These are phyloP conservation scores for Phytophthora lateralis DNA, from an alignment of 352 stramenopile genomes.

Conservation along the genomic window DNA sequence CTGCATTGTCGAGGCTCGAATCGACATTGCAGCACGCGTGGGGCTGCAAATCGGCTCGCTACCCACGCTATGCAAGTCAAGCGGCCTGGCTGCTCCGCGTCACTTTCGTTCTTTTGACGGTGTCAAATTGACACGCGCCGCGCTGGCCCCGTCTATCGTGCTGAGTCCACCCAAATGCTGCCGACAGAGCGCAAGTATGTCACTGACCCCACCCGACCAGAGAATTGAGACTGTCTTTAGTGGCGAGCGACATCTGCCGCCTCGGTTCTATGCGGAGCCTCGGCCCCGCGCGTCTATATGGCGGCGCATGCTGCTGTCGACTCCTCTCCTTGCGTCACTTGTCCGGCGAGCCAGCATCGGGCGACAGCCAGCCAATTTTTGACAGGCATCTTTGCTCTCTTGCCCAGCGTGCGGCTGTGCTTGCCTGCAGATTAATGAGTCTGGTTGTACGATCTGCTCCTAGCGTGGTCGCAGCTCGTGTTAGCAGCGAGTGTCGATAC, in stretches of 20 bases:
- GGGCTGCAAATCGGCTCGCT: background rate
- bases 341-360: conserved; percentile 7
- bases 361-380: conserved; percentile 15
- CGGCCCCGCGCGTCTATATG: conserved; percentile 17
- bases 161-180: background rate
- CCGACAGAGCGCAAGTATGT: conserved; percentile 10
- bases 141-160: conserved; percentile 6
- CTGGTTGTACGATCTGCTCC: conserved; percentile 15
- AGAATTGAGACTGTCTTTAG: conserved; percentile 6
- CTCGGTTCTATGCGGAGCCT: conserved; percentile 16
- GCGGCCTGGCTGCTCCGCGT: conserved; percentile 6
- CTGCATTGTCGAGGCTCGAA: too few relatives aligned
- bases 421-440: conserved; percentile 12
- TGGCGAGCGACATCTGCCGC: conserved; percentile 15
- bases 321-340: background rate
- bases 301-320: conserved; percentile 1
- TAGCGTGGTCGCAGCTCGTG: background rate
- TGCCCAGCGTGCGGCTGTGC: conserved; percentile 16
- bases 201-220: conserved; percentile 6
- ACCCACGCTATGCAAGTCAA: conserved; percentile 15
- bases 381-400: background rate
- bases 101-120: conserved; percentile 15
- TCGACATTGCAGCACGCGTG: background rate
- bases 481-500: conserved; percentile 3
- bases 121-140: conserved; percentile 18